Evolutionary conservation across 306 rosid species (phyloP).

Genomic region (Geum urbanum): DNA sequence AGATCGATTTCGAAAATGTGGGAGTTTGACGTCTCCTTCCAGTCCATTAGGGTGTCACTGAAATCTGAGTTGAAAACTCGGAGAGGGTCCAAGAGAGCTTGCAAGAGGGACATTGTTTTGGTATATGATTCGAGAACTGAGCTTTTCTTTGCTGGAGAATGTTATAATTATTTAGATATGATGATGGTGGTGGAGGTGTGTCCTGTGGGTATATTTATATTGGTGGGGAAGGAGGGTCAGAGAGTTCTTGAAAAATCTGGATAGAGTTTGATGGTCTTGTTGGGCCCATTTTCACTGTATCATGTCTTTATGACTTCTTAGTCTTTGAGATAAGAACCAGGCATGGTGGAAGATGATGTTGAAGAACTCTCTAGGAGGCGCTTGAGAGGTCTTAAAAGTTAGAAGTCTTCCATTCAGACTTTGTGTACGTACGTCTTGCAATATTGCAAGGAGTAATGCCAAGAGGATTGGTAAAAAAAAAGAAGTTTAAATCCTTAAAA

Average conservation of each 20-base stretch:
- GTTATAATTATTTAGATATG: background rate
- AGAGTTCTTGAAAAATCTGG: conserved; percentile 37
- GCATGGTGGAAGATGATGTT: conserved; percentile 2
- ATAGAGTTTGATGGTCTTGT: background rate
- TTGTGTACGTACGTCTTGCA: too few relatives aligned
- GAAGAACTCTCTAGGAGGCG: conserved; percentile 29
- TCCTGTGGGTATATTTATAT: conserved; percentile 23
- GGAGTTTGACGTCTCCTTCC: conserved; percentile 45
- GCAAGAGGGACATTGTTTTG: conserved; percentile 37
- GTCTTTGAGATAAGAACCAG: background rate
- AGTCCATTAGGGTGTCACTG: conserved; percentile 41
- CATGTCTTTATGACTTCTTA: background rate
- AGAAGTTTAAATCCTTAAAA: too few relatives aligned
- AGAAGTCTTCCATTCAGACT: background rate
- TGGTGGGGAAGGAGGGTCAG: too few relatives aligned
- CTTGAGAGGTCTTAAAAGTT: background rate
- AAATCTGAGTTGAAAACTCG: conserved; percentile 12
- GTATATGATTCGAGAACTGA: background rate
- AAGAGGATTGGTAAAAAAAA: too few relatives aligned
- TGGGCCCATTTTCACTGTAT: background rate
- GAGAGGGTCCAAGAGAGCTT: conserved; percentile 31
- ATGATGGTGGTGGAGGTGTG: background rate
- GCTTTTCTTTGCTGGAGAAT: too few relatives aligned
- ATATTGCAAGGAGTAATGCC: too few relatives aligned
- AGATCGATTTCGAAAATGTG: conserved; percentile 52